Evolutionary conservation across 257 asterid species (phyloP), one percentile per base, ranked within the genome.

Genomic region (Capsicum chinense): DNA sequence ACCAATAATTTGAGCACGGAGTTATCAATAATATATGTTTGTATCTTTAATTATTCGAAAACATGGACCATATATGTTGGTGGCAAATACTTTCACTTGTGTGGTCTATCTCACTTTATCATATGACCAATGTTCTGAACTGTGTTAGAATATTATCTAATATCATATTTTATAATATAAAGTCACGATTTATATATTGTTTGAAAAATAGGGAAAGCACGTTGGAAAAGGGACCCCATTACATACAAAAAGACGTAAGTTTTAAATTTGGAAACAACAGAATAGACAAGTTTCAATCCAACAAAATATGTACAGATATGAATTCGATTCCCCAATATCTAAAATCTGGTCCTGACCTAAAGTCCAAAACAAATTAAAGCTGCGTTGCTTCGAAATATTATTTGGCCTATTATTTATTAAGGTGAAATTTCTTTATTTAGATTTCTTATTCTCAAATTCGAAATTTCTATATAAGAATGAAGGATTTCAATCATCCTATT

Each of bases 391-490:
- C 21, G 14, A 21, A 5, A 63, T 63, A 63, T 21, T 63, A 63
- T 26, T 21, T 63, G 13, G 5, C 16, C 0, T 63, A 5, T 3
- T 0, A 10, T 63, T 63, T 68, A 68, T 7, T 37, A 37, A 37
- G 21, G 3, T 14, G 14, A 0, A 14, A 15, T 1, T 0, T 67
- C n/a, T 68, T 15, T 42, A 37, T 4, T 3, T 68, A 3, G 0
- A 68, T 68, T 35, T 35, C 0, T 67, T 0, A 0, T 13, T 9
- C 17, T 12, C 6, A 13, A 56, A 12, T 1, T 6, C 6, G 6
- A 67, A 0, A 7, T 0, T 5, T 67, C 0, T 2, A 3, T 2
- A 13, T 3, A 35, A 13, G 3, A 1, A 0, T 2, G 6, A 13
- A 35, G 11, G 0, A 35, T 35, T 5, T 66, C 19, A 66, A 66